Evolutionary conservation across 2,329 filamentous ascomycete species (phyloP).

Genomic region (Fusarium irregulare): DNA sequence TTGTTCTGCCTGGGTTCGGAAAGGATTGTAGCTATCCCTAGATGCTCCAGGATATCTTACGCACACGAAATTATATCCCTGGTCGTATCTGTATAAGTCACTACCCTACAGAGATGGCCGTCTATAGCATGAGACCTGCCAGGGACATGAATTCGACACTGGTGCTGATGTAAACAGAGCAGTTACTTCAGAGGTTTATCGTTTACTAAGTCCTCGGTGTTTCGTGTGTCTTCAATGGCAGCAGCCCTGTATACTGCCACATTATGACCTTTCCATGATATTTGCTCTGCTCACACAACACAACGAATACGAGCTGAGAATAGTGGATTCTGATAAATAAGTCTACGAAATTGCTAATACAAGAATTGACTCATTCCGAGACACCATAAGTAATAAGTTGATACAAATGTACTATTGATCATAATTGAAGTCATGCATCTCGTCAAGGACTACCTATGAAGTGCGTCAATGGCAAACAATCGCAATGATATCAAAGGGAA

Average conservation of each 20-base stretch:
- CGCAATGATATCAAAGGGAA: slow-evolving; percentile 1
- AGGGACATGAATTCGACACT: background rate
- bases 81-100: background rate
- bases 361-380: background rate
- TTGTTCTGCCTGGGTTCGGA: background rate
- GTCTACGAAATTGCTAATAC: background rate
- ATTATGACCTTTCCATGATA: background rate
- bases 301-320: background rate
- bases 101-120: background rate
- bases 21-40: background rate
- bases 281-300: background rate
- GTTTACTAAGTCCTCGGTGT: background rate
- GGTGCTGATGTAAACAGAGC: background rate
- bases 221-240: background rate
- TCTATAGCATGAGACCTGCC: background rate
- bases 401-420: background rate
- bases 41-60: background rate
- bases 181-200: background rate
- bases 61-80: background rate
- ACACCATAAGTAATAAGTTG: background rate
- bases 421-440: background rate
- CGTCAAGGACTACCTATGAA: background rate
- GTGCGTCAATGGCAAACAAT: slow-evolving; percentile 2
- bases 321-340: background rate
- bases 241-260: background rate